Base-by-base conservation (phyloP, 768 basidiomycete genomes). In the Panellus pusillus region DNA sequence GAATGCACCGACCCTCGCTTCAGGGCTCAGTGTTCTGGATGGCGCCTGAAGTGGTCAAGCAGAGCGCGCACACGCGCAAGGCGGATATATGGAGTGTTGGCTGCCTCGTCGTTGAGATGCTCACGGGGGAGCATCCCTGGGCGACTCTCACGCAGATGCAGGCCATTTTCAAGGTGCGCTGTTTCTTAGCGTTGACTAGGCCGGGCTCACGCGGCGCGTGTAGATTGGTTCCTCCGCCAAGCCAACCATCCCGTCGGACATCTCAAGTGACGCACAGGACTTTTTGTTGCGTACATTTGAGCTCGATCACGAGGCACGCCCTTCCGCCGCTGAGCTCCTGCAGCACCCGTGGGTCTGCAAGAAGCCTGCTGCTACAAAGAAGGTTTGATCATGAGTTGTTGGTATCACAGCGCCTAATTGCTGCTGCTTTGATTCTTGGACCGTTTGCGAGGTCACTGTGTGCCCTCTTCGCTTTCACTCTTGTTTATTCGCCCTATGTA, bases 1-100 rank as follows among this genome's bases (percentile, higher is more conserved):
- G 88, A 19, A 80, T 86, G 40, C 88, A 98, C 66, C 80, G 97
- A 7, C 91, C 93, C 5, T 98, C 97, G 1, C 74, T 98, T 6
- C 97, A 98, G 69, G 97, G 97, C 2, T 97, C 94, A 1, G 95
- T 98, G 11, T 98, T 97, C 72, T 98, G 96, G 96, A 98, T 98
- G 96, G 96, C 96, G 0, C 96, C 96, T 0, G 96, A 98, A 70
- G 93, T 98, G 17, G 97, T 98, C 54, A 95, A 95, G 66, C 97
- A 99, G 73, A 93, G 87, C 20, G 82, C 86, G 0, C 92, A 97
- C 66, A 95, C 93, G 9, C 80, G 78, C 55, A 95, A 95, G 65
- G 93, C 94, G 6, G 95, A 97, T 68, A 95, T 97, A 50, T 98
- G 95, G 95, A 92, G 91, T 67, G 87, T 98, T 1, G 94, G 94